phyloP scores from a whole-genome alignment of 352 stramenopile species.

The Globisporangium sylvaticum region DNA sequence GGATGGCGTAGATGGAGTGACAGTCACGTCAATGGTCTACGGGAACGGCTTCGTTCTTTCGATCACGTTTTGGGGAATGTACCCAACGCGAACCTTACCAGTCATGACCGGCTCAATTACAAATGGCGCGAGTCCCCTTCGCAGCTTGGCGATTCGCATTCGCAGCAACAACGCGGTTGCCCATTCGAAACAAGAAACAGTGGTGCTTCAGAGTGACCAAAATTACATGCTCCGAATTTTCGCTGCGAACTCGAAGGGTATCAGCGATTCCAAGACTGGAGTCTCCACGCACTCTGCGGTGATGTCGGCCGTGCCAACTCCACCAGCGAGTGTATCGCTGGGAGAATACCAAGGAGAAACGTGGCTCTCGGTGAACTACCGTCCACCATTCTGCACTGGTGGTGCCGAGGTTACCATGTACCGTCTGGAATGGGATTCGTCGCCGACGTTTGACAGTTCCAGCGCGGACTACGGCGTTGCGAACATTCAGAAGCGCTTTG shows the following conservation, averaged over 20 bases:
- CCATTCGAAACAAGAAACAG: conserved; percentile 42
- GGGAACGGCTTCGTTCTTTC: conserved; percentile 73
- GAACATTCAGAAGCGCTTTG: conserved; percentile 83
- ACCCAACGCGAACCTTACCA: conserved; percentile 49
- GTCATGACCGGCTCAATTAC: conserved; percentile 30
- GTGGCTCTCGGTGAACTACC: conserved; percentile 82
- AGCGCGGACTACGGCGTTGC: conserved; percentile 79
- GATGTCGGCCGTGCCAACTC: conserved; percentile 61
- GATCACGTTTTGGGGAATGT: conserved; percentile 85
- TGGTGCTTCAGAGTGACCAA: conserved; percentile 53
- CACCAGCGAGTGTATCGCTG: conserved; percentile 70
- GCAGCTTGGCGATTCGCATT: conserved; percentile 39
- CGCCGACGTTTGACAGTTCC: conserved; percentile 70
- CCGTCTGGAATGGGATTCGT: conserved; percentile 90
- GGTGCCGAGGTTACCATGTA: conserved; percentile 90
- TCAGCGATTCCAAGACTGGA: conserved; percentile 34
- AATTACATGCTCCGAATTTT: conserved; percentile 57
- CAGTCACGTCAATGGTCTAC: conserved; percentile 30
- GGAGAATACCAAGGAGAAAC: conserved; percentile 75
- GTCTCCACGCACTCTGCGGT: conserved; percentile 38
- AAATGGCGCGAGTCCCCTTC: conserved; percentile 12
- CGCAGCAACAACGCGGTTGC: conserved; percentile 46
- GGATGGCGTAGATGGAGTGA: conserved; percentile 50
- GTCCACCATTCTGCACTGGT: conserved; percentile 81
- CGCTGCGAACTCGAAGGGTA: conserved; percentile 52